Evolutionary conservation across 768 basidiomycete genomes (phyloP), one percentile per base, ranked within the genome.

Genomic region (Hericium alpestre): DNA sequence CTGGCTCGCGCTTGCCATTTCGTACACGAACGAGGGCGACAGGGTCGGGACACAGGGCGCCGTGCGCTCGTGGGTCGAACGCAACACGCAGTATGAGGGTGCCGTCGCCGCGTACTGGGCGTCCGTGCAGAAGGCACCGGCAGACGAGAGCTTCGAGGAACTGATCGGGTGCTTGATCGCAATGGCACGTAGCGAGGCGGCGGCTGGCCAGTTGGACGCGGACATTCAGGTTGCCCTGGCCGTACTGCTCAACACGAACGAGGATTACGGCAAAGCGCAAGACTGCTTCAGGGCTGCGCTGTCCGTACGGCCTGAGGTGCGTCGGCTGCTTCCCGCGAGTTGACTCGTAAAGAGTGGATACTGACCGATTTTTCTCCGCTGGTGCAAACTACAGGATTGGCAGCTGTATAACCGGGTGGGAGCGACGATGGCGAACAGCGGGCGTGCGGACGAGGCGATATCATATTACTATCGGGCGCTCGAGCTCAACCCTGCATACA

Each of bases 201-300:
- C 32, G 18, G 74, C 72, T 41, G 80, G 77, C 3, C 76, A 76
- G 54, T 79, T 98, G 22, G 96, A 99, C 68, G 86, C 95, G 9
- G 95, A 99, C 69, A 84, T 94, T 27, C 96, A 99, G 72, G 83
- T 98, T 51, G 96, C 93, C 4, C 76, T 99, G 52, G 95, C 93
- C 4, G 87, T 98, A 40, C 67, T 98, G 65, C 78, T 99, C 68
- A 98, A 96, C 69, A 82, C 89, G 9, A 91, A 85, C 57, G 95
- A 96, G 76, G 94, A 97, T 48, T 98, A 91, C 64, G 77, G 73
- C 20, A 94, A 93, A 68, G 93, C 95, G 0, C 84, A 87, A 59
- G 96, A 99, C 68, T 99, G 96, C 73, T 97, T 99, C 73, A 76
- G 77, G 51, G 79, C 94, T 0, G 96, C 96, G 1, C 72, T 98